Conservation (phyloP, 257 asterid species). For the Handroanthus guayacan region DNA sequence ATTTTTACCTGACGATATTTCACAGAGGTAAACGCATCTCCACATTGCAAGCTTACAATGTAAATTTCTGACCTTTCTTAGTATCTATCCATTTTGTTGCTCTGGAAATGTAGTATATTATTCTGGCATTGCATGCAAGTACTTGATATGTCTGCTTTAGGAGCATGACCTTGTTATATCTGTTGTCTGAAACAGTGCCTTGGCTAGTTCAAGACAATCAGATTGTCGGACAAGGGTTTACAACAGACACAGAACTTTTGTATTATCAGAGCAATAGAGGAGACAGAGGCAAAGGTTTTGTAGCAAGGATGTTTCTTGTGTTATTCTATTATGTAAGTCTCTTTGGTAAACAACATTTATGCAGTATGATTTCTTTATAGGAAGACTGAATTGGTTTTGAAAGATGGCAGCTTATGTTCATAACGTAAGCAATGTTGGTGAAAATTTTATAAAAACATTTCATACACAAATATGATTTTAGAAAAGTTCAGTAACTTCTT, state of each 20-base stretch:
- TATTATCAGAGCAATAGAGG: neutral
- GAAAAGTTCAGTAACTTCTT: neutral
- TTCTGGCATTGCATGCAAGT: neutral
- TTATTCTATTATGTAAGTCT: neutral
- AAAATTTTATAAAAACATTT: neutral
- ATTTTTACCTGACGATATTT: neutral
- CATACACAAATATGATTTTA: neutral
- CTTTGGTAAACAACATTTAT: neutral
- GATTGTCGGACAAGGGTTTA: neutral
- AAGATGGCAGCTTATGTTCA: neutral
- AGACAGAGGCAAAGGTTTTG: no score
- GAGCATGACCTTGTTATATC: slow-evolving; percentile 7
- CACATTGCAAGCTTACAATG: neutral
- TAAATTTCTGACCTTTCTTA: neutral
- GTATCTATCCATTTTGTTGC: neutral
- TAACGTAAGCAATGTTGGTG: neutral
- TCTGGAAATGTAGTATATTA: neutral
- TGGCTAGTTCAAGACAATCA: neutral
- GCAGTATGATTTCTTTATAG: neutral
- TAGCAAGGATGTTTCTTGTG: no score
- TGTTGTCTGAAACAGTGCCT: slow-evolving; percentile 13
- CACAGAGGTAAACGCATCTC: no score
- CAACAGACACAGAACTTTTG: neutral
- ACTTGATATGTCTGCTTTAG: neutral
- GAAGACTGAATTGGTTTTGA: neutral